A percentile compares a stretch with the other conserved stretches of the same genome.
Evolutionary conservation across 805 yeast species (phyloP).

Genomic region (Middelhovenomyces tepae): DNA sequence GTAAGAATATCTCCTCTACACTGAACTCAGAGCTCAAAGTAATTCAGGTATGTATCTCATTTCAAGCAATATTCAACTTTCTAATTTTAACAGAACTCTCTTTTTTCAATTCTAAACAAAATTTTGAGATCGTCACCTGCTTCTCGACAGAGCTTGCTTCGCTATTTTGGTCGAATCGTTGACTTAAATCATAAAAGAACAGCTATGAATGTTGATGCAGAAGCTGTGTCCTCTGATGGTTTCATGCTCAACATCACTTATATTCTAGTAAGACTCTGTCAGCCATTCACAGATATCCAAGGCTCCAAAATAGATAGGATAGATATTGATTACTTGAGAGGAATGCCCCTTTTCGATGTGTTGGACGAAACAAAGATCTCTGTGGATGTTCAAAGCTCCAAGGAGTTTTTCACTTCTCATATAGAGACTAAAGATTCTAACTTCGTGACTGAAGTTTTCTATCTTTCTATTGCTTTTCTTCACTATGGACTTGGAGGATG

Average conservation of each 20-base stretch:
- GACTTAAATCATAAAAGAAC: slow-evolving; percentile 79
- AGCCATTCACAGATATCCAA: slow-evolving; percentile 70
- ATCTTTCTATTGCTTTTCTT: slow-evolving; percentile 62
- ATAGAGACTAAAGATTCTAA: slow-evolving; percentile 37
- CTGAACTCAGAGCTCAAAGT: slow-evolving; percentile 18
- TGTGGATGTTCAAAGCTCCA: slow-evolving; percentile 64
- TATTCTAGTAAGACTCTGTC: slow-evolving; percentile 60
- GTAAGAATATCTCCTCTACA: slow-evolving; percentile 6
- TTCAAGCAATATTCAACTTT: too few relatives aligned
- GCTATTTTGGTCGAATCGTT: slow-evolving; percentile 64
- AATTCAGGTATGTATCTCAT: too few relatives aligned
- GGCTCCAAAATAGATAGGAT: slow-evolving; percentile 68
- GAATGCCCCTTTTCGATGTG: slow-evolving; percentile 50
- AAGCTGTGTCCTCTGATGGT: slow-evolving; percentile 64
- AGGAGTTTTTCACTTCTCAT: slow-evolving; percentile 39
- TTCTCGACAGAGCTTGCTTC: slow-evolving; percentile 55
- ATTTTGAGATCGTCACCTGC: slow-evolving; percentile 63
- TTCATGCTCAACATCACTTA: slow-evolving; percentile 70
- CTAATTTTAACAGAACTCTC: too few relatives aligned
- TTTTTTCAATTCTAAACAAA: slow-evolving; percentile 63
- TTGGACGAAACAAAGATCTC: slow-evolving; percentile 76
- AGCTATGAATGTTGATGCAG: slow-evolving; percentile 70
- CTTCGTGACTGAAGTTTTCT: slow-evolving; percentile 89
- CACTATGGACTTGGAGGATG: slow-evolving; percentile 89
- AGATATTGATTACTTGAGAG: slow-evolving; percentile 58